Percentiles rank a stretch among this genome's conserved stretches.
Evolutionary conservation across 371 early-diverging fungal genomes (phyloP).

Genomic region (Actinomortierella wolfii): DNA sequence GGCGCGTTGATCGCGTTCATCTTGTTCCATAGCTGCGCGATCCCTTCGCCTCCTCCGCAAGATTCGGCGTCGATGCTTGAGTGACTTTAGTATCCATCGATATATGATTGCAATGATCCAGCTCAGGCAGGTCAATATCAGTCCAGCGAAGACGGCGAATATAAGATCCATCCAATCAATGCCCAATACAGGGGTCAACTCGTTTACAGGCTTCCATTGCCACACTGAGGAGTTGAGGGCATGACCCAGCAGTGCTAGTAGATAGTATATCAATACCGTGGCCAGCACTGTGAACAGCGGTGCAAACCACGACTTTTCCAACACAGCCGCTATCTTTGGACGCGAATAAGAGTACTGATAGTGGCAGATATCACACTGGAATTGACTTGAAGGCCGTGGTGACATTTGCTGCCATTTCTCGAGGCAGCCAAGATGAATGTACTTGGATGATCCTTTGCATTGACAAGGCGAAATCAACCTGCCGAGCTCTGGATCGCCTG

Average conservation of each 20-base stretch:
- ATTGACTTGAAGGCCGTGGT: slow-evolving; percentile 8
- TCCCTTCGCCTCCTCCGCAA: too few species aligned
- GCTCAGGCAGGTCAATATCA: too few species aligned
- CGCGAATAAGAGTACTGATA: slow-evolving; percentile 31
- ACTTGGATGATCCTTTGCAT: slow-evolving; percentile 31
- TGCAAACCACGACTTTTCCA: slow-evolving; percentile 17
- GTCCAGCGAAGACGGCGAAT: background rate
- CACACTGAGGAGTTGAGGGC: slow-evolving; percentile 5
- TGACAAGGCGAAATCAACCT: slow-evolving; percentile 39
- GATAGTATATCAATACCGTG: slow-evolving; percentile 1
- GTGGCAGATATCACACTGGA: slow-evolving; percentile 33
- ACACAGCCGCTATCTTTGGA: slow-evolving; percentile 16
- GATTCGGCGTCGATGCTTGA: too few species aligned
- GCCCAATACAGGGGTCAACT: background rate
- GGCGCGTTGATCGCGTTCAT: too few species aligned
- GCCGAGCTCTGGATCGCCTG: background rate
- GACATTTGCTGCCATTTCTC: slow-evolving; percentile 24
- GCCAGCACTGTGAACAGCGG: slow-evolving; percentile 2
- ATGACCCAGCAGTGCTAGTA: slow-evolving; percentile 4
- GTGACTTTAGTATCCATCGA: too few species aligned
- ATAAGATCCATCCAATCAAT: slow-evolving; percentile 16
- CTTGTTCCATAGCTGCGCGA: too few species aligned
- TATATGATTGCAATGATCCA: too few species aligned
- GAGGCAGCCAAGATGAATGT: slow-evolving; percentile 36
- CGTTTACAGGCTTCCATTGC: slow-evolving; percentile 5